Evolutionary conservation across 2,329 filamentous ascomycete genomes (phyloP), one percentile per base, ranked within the genome.

Genomic region (Paecilomyces formosus): DNA sequence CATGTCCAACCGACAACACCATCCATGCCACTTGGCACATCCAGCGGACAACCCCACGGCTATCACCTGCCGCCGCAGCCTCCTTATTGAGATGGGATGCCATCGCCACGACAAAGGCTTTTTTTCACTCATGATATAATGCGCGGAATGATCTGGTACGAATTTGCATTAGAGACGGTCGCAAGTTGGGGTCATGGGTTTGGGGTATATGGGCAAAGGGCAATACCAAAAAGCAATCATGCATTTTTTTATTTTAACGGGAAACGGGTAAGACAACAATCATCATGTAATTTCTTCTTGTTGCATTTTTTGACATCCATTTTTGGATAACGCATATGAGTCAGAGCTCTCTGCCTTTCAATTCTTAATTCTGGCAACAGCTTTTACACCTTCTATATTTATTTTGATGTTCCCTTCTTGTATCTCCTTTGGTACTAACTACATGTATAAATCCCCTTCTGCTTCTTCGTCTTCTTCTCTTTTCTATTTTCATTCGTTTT

Each of bases 1-100:
- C 88, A 90, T 65, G 77, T 81, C 18, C 63, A 68, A 49, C 55
- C 64, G n/a, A 65, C 66, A 56, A 31, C 18, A 50, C 61, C 39
- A 61, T 24, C 35, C 9, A 50, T 22, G n/a, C 22, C 35, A 22
- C 33, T 51, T 30, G 7, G n/a, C 21, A 21, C 24, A 12, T 31
- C 26, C 9, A 18, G 53, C 15, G 31, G 53, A 31, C 53, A 54
- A 31, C 31, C 21, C 8, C 49, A 24, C 18, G 18, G 18, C 18
- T 26, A 52, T 39, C 35, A 39, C 35, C 35, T 39, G 35, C 13
- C 35, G 18, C 49, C 49, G 18, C 49, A 52, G 49, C 7, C 18
- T 52, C 49, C 49, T 24, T 52, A 52, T 52, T 52, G 49, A 39
- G n/a, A 39, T 12, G 15, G 13, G 15, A n/a, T 7, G 7, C 35